Evolutionary conservation across 495 filamentous ascomycete species (phyloP).

Genomic region (Saxophila tyrrhenica): DNA sequence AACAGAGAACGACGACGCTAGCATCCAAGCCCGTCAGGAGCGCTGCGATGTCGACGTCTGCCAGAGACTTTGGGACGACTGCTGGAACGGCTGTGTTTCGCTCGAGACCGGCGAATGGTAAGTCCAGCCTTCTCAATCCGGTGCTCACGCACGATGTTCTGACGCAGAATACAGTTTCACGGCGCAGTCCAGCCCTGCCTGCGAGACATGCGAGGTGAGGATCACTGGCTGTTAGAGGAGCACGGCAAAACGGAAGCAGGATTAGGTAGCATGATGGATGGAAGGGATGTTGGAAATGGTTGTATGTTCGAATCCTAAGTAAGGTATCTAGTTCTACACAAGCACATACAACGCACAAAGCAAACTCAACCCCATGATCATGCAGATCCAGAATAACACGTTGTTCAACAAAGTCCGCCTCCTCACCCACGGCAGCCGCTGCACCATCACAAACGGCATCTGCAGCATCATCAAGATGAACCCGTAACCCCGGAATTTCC

Average conservation of each 20-base stretch:
- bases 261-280: not conserved
- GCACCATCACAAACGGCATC: slow-evolving; percentile 83
- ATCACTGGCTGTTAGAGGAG: not conserved
- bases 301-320: not conserved
- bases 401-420: slow-evolving; percentile 75
- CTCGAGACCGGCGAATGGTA: not conserved
- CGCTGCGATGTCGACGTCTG: not conserved
- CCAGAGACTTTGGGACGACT: not conserved
- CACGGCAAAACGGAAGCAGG: not conserved
- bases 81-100: not conserved
- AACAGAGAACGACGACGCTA: not conserved
- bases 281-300: not conserved
- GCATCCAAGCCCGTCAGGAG: not conserved
- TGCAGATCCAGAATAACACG: slow-evolving; percentile 85
- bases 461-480: slow-evolving; percentile 93
- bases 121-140: not conserved
- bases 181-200: not conserved
- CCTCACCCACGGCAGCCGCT: slow-evolving; percentile 65
- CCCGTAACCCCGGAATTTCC: slow-evolving; percentile 90
- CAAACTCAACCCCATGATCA: slow-evolving; percentile 80
- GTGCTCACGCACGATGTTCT: not conserved
- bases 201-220: not conserved
- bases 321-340: slow-evolving; percentile 1
- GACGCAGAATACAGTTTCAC: not conserved
- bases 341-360: slow-evolving; percentile 1